These are phyloP conservation scores for Eucalyptus pumila DNA, from an alignment of 345 rosid genomes.

Conservation along the genomic window DNA sequence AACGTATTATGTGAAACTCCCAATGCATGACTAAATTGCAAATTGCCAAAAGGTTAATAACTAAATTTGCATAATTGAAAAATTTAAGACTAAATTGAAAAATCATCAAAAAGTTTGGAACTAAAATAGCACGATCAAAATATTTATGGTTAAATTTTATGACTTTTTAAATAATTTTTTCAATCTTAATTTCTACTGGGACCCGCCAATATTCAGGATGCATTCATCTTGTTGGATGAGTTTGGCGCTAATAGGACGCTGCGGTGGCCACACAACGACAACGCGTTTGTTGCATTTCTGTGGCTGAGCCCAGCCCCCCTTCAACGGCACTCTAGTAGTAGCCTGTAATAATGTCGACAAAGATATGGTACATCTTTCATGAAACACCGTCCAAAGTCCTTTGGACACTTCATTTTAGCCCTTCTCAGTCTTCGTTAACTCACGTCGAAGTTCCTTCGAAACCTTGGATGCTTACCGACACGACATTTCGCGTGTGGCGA, in stretches of 20 bases:
- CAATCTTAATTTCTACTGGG: neutral
- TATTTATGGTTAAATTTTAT: neutral
- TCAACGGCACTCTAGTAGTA: neutral
- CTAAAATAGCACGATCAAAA: neutral
- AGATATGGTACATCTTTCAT: neutral
- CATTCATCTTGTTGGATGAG: neutral
- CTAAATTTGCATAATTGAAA: no score
- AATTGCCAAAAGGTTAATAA: no score
- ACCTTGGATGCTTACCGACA: neutral
- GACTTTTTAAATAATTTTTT: neutral
- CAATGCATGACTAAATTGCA: no score
- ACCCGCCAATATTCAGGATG: neutral
- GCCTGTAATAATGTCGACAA: neutral
- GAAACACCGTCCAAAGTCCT: neutral
- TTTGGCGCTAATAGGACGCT: neutral
- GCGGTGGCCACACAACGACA: neutral
- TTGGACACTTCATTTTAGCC: neutral
- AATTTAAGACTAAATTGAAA: neutral
- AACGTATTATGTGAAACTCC: fast-evolving
- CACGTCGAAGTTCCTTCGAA: neutral
- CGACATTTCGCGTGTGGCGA: neutral
- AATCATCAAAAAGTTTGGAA: neutral
- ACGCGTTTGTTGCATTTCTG: neutral
- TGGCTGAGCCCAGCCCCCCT: neutral
- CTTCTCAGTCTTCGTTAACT: neutral